phyloP scores from a whole-genome alignment of 345 rosid species.

The Aurinia saxatilis region DNA sequence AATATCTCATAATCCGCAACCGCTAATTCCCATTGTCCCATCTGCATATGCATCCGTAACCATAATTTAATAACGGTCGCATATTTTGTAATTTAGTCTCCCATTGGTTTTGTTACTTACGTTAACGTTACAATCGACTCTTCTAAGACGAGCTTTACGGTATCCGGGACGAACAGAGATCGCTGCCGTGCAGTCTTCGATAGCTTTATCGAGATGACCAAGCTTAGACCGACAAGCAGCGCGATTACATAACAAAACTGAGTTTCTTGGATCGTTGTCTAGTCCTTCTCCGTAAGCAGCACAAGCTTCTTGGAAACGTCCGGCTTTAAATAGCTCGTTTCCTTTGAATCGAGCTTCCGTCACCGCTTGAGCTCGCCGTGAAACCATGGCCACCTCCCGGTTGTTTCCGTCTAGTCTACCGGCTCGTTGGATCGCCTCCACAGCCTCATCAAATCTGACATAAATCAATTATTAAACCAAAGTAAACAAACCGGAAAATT shows the following conservation, averaged over 20 bases:
- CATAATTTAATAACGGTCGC: too few species aligned
- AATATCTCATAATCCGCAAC: slow-evolving; percentile 62
- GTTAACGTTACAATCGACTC: slow-evolving; percentile 81
- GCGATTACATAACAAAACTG: slow-evolving; percentile 76
- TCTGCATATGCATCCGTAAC: slow-evolving; percentile 24
- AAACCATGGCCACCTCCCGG: slow-evolving; percentile 47
- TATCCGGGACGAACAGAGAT: slow-evolving; percentile 58
- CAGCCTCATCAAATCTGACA: slow-evolving; percentile 60
- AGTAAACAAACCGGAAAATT: too few species aligned
- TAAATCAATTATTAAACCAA: not conserved
- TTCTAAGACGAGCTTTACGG: slow-evolving; percentile 73
- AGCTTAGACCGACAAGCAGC: slow-evolving; percentile 73
- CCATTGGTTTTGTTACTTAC: slow-evolving; percentile 17
- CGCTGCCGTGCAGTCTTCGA: slow-evolving; percentile 72
- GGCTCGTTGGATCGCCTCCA: slow-evolving; percentile 60
- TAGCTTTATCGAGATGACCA: slow-evolving; percentile 50
- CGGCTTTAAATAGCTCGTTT: slow-evolving; percentile 60
- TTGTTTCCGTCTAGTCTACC: slow-evolving; percentile 59
- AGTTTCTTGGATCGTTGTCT: slow-evolving; percentile 62
- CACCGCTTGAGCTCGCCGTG: slow-evolving; percentile 46
- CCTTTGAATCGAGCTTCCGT: slow-evolving; percentile 62
- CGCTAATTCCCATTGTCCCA: slow-evolving; percentile 62
- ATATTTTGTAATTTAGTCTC: not conserved
- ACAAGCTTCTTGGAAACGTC: slow-evolving; percentile 46
- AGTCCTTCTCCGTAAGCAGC: slow-evolving; percentile 68